These are phyloP conservation scores for Nitzschia sp. DNA, from an alignment of 108 stramenopile species.

Conservation along the genomic window DNA sequence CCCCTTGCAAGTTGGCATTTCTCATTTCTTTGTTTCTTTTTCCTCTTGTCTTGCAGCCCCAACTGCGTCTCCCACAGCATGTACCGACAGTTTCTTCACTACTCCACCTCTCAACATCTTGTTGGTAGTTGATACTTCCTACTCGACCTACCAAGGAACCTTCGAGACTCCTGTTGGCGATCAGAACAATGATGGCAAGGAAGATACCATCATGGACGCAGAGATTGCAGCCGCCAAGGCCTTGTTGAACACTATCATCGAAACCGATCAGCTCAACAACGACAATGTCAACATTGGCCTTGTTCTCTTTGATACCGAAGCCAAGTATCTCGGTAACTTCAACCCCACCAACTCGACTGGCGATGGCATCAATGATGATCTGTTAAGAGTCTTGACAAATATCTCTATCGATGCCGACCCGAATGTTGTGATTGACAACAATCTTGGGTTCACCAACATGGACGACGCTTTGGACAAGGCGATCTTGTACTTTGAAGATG, in stretches of 20 bases:
- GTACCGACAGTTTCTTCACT: constrained; percentile 14
- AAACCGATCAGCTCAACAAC: constrained; percentile 16
- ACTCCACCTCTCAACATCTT: constrained; percentile 23
- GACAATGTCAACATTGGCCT: constrained; percentile 33
- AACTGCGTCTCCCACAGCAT: constrained; percentile 14
- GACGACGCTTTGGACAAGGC: constrained; percentile 37
- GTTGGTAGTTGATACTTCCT: constrained; percentile 36
- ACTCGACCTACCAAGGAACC: constrained; percentile 7
- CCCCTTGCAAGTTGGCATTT: no score
- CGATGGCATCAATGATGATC: not conserved
- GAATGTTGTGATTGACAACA: constrained; percentile 5
- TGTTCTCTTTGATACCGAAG: constrained; percentile 25
- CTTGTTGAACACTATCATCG: constrained; percentile 15
- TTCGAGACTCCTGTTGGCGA: constrained; percentile 29
- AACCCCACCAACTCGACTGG: constrained; percentile 1
- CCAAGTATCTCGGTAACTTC: constrained; percentile 10
- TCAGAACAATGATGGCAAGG: constrained; percentile 24
- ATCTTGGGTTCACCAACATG: constrained; percentile 39
- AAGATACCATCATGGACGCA: constrained; percentile 40
- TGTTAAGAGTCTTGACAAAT: not conserved
- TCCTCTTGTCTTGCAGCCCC: not conserved
- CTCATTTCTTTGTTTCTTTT: no score
- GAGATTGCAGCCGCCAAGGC: constrained; percentile 24
- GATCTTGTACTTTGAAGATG: constrained; percentile 28
- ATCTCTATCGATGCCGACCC: not conserved